Evolutionary conservation across 495 filamentous ascomycete genomes (phyloP).

Genomic region (Xylaria curta): DNA sequence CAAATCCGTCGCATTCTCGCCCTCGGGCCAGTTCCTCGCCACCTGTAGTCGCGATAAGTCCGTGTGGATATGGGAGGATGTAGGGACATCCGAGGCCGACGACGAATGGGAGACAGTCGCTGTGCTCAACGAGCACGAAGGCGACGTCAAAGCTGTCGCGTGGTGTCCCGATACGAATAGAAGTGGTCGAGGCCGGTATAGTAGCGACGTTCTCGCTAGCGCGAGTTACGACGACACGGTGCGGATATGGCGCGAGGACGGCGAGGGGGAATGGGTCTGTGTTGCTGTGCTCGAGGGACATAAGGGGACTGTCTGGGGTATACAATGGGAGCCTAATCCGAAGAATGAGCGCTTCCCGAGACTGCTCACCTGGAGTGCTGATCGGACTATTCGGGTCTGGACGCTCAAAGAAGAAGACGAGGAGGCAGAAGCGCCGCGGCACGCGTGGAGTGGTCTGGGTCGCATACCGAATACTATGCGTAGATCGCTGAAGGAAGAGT

Average conservation of each 20-base stretch:
- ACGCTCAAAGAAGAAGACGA: constrained; percentile 63
- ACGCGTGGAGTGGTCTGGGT: constrained; percentile 44
- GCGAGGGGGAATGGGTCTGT: constrained; percentile 87
- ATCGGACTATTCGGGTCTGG: constrained; percentile 81
- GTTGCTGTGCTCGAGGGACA: constrained; percentile 83
- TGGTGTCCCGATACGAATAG: constrained; percentile 75
- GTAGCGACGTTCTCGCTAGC: constrained; percentile 74
- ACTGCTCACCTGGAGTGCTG: constrained; percentile 79
- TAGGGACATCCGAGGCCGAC: constrained; percentile 69
- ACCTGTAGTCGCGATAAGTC: constrained; percentile 91
- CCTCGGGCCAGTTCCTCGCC: constrained; percentile 80
- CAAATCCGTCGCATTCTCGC: constrained; percentile 82
- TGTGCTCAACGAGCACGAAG: constrained; percentile 90
- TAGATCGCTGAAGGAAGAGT: constrained; percentile 75
- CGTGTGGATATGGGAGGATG: constrained; percentile 99
- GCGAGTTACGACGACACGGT: constrained; percentile 93
- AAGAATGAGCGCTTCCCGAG: constrained; percentile 59
- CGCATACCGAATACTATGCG: constrained; percentile 83
- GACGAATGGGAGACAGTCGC: constrained; percentile 97
- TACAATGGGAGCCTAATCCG: constrained; percentile 75
- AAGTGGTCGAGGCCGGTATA: constrained; percentile 53
- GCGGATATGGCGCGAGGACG: constrained; percentile 85
- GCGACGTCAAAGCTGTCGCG: constrained; percentile 89
- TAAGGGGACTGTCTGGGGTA: constrained; percentile 81
- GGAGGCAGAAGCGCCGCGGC: constrained; percentile 47